Base-by-base conservation (phyloP, 306 rosid genomes). In the Spatholobus suberectus region DNA sequence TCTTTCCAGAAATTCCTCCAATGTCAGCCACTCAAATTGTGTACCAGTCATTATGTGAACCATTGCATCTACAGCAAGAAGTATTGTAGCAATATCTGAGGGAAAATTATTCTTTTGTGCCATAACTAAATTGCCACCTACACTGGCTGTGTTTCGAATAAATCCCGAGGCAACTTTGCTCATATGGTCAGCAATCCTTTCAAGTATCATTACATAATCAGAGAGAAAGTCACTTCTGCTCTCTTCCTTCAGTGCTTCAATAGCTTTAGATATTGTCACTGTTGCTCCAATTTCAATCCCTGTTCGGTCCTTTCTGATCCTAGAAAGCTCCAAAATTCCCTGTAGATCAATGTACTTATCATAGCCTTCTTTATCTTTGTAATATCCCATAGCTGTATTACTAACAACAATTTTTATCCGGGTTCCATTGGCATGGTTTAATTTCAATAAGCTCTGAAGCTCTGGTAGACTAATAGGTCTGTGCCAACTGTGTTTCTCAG, bases 121-220 rank as follows among this genome's bases (percentile, higher is more conserved):
- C 94, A 93, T 90, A 58, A 95, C 91, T 83, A 95, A 81, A 87
- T 93, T 95, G 26, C 98, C 98, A 63, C 97, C 97, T 4, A 91
- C 52, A 65, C 94, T 95, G 40, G 91, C 97, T 20, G 95, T 89
- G 73, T 91, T 95, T 55, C 93, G 82, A 58, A 93, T 70, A 79
- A 95, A 93, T 8, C 84, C 82, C 0, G 97, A 63, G 40, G 94
- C 95, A 75, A 91, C 68, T 88, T 91, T 91, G 55, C 77, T 84
- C 95, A 95, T 66, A 74, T 94, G 97, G 75, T 78, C 72, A 3
- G 97, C 82, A 80, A 94, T 77, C 83, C 78, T 89, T 40, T 73
- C 66, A 21, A 89, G 85, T 77, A 90, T 81, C 52, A 74, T 59
- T 78, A 55, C 90, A 52, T 83, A 86, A 66, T 87, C 86, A 6